These are phyloP conservation scores for Periconia digitata DNA, from an alignment of 2,329 filamentous ascomycete genomes.

Conservation along the genomic window DNA sequence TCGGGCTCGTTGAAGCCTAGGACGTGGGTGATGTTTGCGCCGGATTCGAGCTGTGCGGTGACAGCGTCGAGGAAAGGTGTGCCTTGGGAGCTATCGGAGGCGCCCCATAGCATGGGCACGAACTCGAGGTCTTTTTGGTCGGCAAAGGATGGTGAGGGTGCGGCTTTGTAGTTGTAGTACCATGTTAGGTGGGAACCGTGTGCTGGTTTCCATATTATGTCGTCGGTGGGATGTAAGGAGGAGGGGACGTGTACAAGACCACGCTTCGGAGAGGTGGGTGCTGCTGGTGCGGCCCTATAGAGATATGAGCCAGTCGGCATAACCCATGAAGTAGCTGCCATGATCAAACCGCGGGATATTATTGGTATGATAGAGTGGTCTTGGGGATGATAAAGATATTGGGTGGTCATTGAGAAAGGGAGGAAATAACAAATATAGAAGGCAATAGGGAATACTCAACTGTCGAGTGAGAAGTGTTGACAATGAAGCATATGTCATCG, in stretches of 20 bases:
- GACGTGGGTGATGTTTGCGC: conserved; percentile 65
- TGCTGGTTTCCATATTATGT: conserved; percentile 63
- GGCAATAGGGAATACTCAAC: not conserved
- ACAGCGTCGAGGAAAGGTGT: conserved; percentile 62
- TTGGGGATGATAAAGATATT: too few species aligned
- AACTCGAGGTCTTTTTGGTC: conserved; percentile 61
- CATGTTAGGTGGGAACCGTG: conserved; percentile 66
- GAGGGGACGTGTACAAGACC: conserved; percentile 71
- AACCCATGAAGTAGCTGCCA: too few species aligned
- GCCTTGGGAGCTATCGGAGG: conserved; percentile 49
- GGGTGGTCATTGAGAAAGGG: too few species aligned
- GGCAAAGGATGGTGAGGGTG: conserved; percentile 58
- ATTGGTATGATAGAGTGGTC: not conserved
- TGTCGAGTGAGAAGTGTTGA: too few species aligned
- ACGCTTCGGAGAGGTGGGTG: conserved; percentile 60
- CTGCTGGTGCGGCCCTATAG: conserved; percentile 7
- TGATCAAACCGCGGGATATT: too few species aligned
- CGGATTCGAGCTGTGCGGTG: conserved; percentile 53
- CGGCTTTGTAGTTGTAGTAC: conserved; percentile 79
- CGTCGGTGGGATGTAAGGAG: conserved; percentile 58
- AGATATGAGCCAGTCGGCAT: too few species aligned
- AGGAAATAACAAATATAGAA: too few species aligned
- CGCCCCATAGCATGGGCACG: conserved; percentile 80
- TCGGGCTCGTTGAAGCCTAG: conserved; percentile 84
- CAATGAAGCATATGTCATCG: too few species aligned